Conservation (phyloP, 2,329 filamentous ascomycete genomes). For the Venturiaceae sp. region DNA sequence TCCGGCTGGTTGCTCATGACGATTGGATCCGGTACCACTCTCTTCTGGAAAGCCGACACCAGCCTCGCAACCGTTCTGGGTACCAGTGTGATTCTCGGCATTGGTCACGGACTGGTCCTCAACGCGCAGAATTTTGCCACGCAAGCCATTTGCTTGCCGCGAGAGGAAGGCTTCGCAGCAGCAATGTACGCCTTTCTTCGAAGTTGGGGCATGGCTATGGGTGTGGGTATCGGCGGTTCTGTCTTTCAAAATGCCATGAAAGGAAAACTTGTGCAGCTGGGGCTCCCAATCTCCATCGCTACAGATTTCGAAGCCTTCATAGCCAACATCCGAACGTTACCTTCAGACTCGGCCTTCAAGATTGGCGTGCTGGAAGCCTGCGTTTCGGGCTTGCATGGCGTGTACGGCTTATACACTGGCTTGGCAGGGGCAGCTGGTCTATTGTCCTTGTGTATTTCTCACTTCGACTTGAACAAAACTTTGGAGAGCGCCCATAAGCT, state of each 20-base stretch:
- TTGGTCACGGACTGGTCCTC: no score
- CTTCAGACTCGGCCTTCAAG: neutral
- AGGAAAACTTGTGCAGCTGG: neutral
- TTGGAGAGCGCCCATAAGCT: no score
- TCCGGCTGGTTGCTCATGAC: conserved; percentile 30
- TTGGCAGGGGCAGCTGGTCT: no score
- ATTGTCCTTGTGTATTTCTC: no score
- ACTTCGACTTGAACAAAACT: no score
- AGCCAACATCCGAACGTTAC: neutral
- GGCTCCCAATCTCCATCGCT: neutral
- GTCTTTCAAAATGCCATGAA: conserved; percentile 32
- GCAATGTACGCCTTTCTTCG: conserved; percentile 29
- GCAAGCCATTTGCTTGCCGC: conserved; percentile 24
- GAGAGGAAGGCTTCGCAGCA: conserved; percentile 23
- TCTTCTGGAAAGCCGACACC: conserved; percentile 25
- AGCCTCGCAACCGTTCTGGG: conserved; percentile 24
- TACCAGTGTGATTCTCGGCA: conserved; percentile 26
- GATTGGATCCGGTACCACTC: conserved; percentile 24
- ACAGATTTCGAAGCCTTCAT: neutral
- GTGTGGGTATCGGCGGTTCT: conserved; percentile 27
- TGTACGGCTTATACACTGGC: no score
- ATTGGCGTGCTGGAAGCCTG: neutral
- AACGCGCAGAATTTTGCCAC: conserved; percentile 28
- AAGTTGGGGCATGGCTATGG: conserved; percentile 34
- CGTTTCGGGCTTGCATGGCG: neutral